Conservation (phyloP, 2,329 filamentous ascomycete genomes). For the Alternaria sp. region DNA sequence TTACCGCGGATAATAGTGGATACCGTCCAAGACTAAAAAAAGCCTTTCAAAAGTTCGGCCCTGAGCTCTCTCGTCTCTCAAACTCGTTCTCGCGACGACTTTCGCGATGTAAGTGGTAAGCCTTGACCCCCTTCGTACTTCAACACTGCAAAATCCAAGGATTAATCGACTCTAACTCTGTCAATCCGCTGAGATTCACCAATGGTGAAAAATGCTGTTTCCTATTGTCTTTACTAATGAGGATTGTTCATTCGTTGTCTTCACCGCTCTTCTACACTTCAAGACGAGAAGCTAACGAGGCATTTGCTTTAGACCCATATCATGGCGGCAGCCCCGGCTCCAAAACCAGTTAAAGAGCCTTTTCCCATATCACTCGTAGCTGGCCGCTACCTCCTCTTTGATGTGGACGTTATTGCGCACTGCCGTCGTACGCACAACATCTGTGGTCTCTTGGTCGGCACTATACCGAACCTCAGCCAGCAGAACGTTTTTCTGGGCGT, state of each 20-base stretch:
- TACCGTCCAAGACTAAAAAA: constrained; percentile 12
- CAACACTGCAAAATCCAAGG: constrained; percentile 34
- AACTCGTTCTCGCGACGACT: neutral
- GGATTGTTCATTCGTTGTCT: constrained; percentile 36
- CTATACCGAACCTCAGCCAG: constrained; percentile 88
- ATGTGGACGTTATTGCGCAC: constrained; percentile 78
- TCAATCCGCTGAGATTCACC: constrained; percentile 78
- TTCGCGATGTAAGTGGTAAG: neutral
- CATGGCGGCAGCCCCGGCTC: constrained; percentile 45
- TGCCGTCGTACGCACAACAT: constrained; percentile 83
- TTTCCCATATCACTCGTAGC: constrained; percentile 83
- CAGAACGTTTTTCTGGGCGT: constrained; percentile 94
- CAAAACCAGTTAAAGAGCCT: constrained; percentile 57
- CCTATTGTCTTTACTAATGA: constrained; percentile 54
- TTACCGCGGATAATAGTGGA: neutral
- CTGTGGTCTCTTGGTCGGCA: constrained; percentile 84
- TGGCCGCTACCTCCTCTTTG: constrained; percentile 87
- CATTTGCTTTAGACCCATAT: constrained; percentile 28
- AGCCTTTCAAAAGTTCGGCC: neutral
- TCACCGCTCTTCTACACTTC: constrained; percentile 20
- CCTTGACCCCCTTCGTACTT: neutral
- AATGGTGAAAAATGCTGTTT: constrained; percentile 59
- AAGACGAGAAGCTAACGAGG: constrained; percentile 31
- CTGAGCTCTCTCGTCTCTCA: neutral
- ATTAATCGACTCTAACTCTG: constrained; percentile 74